Evolutionary conservation across 2,329 filamentous ascomycete genomes (phyloP), one percentile per base, ranked within the genome.

Genomic region (Graphium sp.): DNA sequence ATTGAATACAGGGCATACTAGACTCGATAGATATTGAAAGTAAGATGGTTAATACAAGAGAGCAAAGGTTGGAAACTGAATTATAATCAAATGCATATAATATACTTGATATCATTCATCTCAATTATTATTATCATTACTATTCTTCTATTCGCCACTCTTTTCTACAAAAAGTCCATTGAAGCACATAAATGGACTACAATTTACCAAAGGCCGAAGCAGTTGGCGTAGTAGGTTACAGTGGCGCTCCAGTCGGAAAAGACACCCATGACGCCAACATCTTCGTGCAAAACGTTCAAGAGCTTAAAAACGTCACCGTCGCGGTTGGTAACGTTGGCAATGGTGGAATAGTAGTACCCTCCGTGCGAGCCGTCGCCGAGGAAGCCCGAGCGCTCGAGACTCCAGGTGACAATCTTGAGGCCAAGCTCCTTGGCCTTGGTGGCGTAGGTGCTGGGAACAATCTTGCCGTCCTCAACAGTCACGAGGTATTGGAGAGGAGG

Each of bases 221-320:
- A 81, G 41, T 77, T 81, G 37, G 74, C 75, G 47, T 77, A 81
- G 38, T 74, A 80, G 0, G 72, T 76, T 6, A 69, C 62, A 0
- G 74, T 76, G 8, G 69, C 66, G 11, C 66, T 64, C 76, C 75
- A 81, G 45, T 81, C 76, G 4, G 65, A 63, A 40, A 81, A 81
- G 35, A 81, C 59, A 5, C 59, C 71, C 18, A 53, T 47, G 10
- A 76, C 65, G 1, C 65, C 63, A 7, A 80, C 64, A 39, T 79
- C 50, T 37, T 60, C 55, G 3, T 57, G 64, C 34, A 82, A 50
- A 2, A 76, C 70, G 38, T 81, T 64, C 21, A 81, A 44, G n/a
- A 79, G 55, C 16, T 58, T 64, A 41, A 66, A 79, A 41, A 74
- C 62, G 35, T 80, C 72, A 2, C 75, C 74, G 37, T 81, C 74